Evolutionary conservation across 2,329 filamentous ascomycete species (phyloP), one percentile per base, ranked within the genome.

Genomic region (Phyllachora maydis): DNA sequence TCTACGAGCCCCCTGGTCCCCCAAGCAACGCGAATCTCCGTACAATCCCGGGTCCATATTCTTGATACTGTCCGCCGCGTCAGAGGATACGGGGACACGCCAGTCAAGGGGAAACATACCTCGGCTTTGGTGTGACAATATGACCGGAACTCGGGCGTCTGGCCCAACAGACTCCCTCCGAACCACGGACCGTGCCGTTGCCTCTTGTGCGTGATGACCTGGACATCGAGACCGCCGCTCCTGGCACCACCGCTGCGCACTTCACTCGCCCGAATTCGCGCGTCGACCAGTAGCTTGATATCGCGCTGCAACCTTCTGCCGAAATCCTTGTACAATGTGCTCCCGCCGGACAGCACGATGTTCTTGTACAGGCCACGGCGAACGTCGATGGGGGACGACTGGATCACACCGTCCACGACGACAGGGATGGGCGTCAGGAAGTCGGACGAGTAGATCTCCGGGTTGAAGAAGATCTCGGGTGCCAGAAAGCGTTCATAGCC

Each of bases 401-500:
- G 88, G 39, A 98, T 98, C 32, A 95, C 88, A 27, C 75, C 76
- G 44, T 98, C 88, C 31, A 98, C 90, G 23, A 98, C 88, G 23
- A 67, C 77, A 13, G 88, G 88, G 6, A 98, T 65, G 9, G 88
- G 88, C 8, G 88, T 98, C 34, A 98, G 57, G 59, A 98, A 98
- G 46, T 98, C 88, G 35, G 85, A 95, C 31, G 81, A 92, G 63
- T 95, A 95, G 41, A 98, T 98, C 55, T 98, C 88, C 15, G 88
- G 88, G 53, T 98, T 98, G 68, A 98, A 98, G 55, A 98, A 98
- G 43, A 98, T 98, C 50, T 98, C 88, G 13, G 90, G 90, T 3
- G 88, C 88, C 29, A 98, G 62, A 63, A 98, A 98, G 16, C 88
- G 77, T 50, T 98, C 88, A 53, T 95, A 98, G 25, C 88, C 88